Evolutionary conservation across 2,329 filamentous ascomycete genomes (phyloP).

Genomic region (Zymoseptoria crescenta): DNA sequence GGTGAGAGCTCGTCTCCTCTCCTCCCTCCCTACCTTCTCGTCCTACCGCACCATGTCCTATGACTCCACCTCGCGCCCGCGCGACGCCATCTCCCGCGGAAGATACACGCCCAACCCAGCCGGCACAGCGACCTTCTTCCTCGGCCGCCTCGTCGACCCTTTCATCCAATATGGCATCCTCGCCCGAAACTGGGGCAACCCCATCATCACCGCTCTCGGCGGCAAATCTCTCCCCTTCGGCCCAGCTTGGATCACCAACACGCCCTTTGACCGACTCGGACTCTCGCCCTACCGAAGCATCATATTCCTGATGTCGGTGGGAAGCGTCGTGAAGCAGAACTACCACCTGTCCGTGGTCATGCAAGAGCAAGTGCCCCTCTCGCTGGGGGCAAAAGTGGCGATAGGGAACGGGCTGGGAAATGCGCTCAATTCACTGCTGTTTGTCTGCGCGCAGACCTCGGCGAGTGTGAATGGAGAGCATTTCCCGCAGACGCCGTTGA

Average conservation of each 20-base stretch:
- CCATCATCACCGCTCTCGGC: conserved; percentile 41
- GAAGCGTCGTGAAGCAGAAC: conserved; percentile 48
- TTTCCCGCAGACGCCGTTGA: conserved; percentile 37
- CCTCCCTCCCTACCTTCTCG: not conserved
- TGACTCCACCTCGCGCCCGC: conserved; percentile 5
- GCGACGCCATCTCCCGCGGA: conserved; percentile 32
- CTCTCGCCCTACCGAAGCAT: conserved; percentile 46
- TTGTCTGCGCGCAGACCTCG: conserved; percentile 44
- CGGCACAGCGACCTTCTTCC: conserved; percentile 37
- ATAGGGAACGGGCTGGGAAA: conserved; percentile 50
- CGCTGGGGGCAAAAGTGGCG: conserved; percentile 38
- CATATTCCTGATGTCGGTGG: conserved; percentile 47
- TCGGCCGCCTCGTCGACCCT: conserved; percentile 41
- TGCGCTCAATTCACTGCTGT: conserved; percentile 48
- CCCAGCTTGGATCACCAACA: conserved; percentile 33
- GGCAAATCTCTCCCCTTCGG: conserved; percentile 37
- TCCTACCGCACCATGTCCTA: conserved; percentile 6
- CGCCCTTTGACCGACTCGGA: conserved; percentile 34
- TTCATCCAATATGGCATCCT: conserved; percentile 45
- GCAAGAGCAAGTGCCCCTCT: conserved; percentile 44
- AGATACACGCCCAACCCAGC: conserved; percentile 33
- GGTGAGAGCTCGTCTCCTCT: not conserved
- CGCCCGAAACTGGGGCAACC: conserved; percentile 33
- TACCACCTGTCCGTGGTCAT: conserved; percentile 44
- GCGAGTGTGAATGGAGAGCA: conserved; percentile 33